Base-by-base conservation (phyloP, 2,329 filamentous ascomycete species). In the Scytalidium sp. region DNA sequence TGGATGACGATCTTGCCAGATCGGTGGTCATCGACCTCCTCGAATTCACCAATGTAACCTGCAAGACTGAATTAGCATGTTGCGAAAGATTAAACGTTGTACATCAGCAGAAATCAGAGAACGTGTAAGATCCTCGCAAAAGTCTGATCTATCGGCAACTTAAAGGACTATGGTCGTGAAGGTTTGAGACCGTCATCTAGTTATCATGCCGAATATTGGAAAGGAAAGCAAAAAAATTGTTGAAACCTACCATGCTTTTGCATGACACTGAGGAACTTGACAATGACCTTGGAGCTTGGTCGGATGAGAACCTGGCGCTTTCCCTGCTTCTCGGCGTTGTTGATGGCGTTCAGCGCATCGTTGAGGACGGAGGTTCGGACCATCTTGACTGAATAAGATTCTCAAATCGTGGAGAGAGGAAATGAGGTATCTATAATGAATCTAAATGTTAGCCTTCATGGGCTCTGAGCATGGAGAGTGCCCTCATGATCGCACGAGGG, bases 321-420 rank as follows among this genome's bases (percentile, higher is more conserved):
- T 81, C 94, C 94, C 67, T 89, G 83, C 88, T 99, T 97, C 86
- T 99, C 95, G 83, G 94, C 94, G 78, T 99, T 99, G 91, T 99
- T 99, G 88, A 99, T 97, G 82, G 85, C 83, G 76, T 96, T 96
- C 70, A 97, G 88, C 74, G 90, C 91, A 87, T 99, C 94, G 85
- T 97, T 95, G 78, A 99, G 92, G 71, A 97, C 94, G 75, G 91
- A 96, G 70, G 94, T 97, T 82, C 90, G 91, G 79, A 97, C 92
- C 93, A 99, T 99, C 74, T 88, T 97, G 84, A 73, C 85, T 84
- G 81, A 65, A 64, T 69, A 81, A 90, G 87, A 90, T 90, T 90
- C 86, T 91, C 86, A 87, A 80, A 80, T 88, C 85, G 76, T 71
- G 64, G 64, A 66, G 17, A 60, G 59, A 64, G 70, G 75, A 81